These are phyloP conservation scores for Gentiana macrophylla DNA, from an alignment of 257 asterid species.

Conservation along the genomic window DNA sequence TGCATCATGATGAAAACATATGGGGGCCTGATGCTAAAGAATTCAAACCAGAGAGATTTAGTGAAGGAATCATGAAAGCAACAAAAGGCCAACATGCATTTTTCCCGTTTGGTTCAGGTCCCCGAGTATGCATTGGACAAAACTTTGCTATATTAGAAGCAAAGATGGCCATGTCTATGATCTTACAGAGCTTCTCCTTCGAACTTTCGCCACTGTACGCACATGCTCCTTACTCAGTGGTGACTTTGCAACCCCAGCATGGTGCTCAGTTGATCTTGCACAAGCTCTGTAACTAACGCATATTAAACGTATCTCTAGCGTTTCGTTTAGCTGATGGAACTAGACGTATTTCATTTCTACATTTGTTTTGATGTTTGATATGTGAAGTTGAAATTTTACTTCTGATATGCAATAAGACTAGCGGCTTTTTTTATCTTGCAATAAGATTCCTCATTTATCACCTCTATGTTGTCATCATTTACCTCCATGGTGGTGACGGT, in stretches of 20 bases:
- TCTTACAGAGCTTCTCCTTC: constrained; percentile 15
- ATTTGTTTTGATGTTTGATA: no score
- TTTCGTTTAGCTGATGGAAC: no score
- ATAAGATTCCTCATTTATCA: no score
- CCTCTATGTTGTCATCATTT: no score
- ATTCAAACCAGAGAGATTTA: constrained; percentile 17
- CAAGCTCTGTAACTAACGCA: constrained; percentile 4
- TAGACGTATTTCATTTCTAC: no score
- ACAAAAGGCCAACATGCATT: constrained; percentile 5
- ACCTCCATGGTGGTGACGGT: no score
- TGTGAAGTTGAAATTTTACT: no score
- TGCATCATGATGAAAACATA: background rate
- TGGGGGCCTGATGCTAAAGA: constrained; percentile 4
- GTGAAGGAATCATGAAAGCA: background rate
- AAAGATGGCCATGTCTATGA: constrained; percentile 16
- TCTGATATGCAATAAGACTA: no score
- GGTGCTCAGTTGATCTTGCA: constrained; percentile 18
- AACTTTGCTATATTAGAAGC: constrained; percentile 19
- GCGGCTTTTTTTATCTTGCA: no score
- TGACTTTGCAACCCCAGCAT: constrained; percentile 13
- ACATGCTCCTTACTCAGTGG: constrained; percentile 13
- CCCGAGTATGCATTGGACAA: constrained; percentile 23
- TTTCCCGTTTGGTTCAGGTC: constrained; percentile 25
- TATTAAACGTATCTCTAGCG: no score
- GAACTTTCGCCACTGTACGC: constrained; percentile 20